Conservation (phyloP, 1,284 basidiomycete genomes). For the Inonotus hispidus region DNA sequence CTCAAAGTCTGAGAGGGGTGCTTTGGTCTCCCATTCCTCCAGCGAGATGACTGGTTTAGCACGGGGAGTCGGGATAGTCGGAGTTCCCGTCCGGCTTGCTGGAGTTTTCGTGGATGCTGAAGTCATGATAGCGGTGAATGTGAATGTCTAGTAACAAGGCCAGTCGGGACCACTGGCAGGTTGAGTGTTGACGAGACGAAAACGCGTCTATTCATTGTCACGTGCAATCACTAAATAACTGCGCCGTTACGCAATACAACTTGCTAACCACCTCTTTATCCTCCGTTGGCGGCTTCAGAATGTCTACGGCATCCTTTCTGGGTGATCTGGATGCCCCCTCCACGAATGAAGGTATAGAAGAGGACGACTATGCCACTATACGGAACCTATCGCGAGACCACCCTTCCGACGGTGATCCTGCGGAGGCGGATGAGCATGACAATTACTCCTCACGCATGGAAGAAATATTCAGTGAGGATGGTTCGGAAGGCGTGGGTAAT, state of each 20-base stretch:
- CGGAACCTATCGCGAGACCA: slow-evolving; percentile 1
- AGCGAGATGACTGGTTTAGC: slow-evolving; percentile 47
- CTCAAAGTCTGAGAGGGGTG: slow-evolving; percentile 69
- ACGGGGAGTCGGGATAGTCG: slow-evolving; percentile 26
- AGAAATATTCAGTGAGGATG: slow-evolving; percentile 57
- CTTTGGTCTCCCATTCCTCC: slow-evolving; percentile 86
- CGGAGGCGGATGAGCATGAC: slow-evolving; percentile 29
- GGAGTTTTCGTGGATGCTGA: neutral
- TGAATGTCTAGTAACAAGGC: no score
- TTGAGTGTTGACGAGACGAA: no score
- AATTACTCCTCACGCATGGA: slow-evolving; percentile 65
- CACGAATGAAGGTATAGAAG: neutral
- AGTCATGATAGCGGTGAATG: neutral
- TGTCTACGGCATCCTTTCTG: neutral
- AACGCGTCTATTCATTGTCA: neutral
- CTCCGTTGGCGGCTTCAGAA: neutral
- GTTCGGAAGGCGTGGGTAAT: slow-evolving; percentile 26
- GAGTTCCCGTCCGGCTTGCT: slow-evolving; percentile 4
- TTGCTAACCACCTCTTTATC: no score
- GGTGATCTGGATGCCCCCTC: neutral
- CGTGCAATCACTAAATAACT: neutral
- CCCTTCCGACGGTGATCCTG: slow-evolving; percentile 27
- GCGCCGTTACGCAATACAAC: no score
- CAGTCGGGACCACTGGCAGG: neutral
- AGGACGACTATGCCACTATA: slow-evolving; percentile 15